Percentiles rank a stretch among this genome's conserved stretches.
Conservation (phyloP, 371 early-diverging fungal species). For the Chytridium lagenaria region DNA sequence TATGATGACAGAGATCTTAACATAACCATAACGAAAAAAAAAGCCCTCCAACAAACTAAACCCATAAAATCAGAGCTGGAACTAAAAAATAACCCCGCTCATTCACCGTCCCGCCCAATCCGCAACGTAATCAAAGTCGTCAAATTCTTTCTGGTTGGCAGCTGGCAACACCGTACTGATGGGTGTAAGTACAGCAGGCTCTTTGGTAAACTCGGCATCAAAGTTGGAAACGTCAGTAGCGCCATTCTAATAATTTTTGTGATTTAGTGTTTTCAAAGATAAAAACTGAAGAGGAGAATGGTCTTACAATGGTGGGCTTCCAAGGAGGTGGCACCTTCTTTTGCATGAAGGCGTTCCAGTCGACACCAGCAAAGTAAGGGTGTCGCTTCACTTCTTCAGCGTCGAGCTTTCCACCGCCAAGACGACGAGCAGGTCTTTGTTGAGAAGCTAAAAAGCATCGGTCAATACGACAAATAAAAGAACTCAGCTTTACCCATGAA, state of each 20-base stretch:
- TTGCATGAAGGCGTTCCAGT: constrained; percentile 61
- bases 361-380: constrained; percentile 60
- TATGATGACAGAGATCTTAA: no score
- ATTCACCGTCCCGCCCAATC: constrained; percentile 70
- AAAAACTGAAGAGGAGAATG: background rate
- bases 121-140: constrained; percentile 87
- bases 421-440: constrained; percentile 56
- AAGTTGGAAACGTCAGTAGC: constrained; percentile 61
- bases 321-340: constrained; percentile 56
- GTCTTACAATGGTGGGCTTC: constrained; percentile 54
- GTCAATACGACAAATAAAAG: constrained; percentile 5
- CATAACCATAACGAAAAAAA: no score
- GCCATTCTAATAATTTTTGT: background rate
- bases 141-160: constrained; percentile 86
- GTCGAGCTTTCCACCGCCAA: constrained; percentile 57
- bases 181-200: constrained; percentile 60
- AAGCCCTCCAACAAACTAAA: no score
- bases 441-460: constrained; percentile 43
- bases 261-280: background rate
- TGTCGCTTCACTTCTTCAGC: constrained; percentile 64
- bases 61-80: no score
- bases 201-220: constrained; percentile 61
- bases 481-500: constrained; percentile 41
- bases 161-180: constrained; percentile 64
- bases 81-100: no score